Percentiles rank a stretch among this genome's conserved stretches.
Conservation (phyloP, 768 basidiomycete species). For the Roridomyces roridus region DNA sequence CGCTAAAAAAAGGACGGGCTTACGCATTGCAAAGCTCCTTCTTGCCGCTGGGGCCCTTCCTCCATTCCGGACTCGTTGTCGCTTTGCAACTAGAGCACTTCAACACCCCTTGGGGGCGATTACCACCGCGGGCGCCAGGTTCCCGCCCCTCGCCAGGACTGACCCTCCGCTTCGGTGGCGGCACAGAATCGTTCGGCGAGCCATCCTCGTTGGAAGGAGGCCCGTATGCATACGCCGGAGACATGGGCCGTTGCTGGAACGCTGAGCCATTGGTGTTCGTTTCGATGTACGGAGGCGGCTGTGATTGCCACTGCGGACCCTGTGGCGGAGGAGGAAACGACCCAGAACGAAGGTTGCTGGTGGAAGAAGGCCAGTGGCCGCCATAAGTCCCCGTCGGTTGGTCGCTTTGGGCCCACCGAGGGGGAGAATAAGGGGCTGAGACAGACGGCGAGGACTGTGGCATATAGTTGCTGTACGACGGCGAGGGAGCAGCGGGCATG, state of each 20-base stretch:
- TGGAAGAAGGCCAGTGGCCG: conserved; percentile 35
- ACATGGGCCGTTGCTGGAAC: conserved; percentile 39
- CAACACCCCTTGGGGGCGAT: conserved; percentile 74
- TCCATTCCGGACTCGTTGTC: conserved; percentile 87
- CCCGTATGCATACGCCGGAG: conserved; percentile 44
- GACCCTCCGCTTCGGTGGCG: conserved; percentile 62
- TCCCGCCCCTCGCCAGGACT: conserved; percentile 60
- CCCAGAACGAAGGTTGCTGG: conserved; percentile 37
- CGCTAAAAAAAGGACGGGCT: conserved; percentile 40
- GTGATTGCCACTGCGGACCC: conserved; percentile 49
- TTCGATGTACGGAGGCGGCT: conserved; percentile 41
- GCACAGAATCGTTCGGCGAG: conserved; percentile 50
- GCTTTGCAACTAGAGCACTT: conserved; percentile 84
- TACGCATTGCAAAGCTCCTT: conserved; percentile 94
- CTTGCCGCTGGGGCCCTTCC: conserved; percentile 89
- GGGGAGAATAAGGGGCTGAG: conserved; percentile 44
- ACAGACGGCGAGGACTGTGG: conserved; percentile 35
- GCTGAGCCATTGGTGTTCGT: conserved; percentile 17
- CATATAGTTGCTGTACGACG: conserved; percentile 40
- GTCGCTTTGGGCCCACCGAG: conserved; percentile 45
- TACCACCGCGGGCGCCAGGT: conserved; percentile 55
- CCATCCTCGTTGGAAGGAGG: conserved; percentile 39
- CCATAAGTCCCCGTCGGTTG: conserved; percentile 28
- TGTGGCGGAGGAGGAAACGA: conserved; percentile 37
- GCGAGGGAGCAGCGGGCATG: conserved; percentile 36